Percentiles rank a stretch among this genome's conserved stretches.
Conservation (phyloP, 768 basidiomycete genomes). For the Leccinum subtestaceum region DNA sequence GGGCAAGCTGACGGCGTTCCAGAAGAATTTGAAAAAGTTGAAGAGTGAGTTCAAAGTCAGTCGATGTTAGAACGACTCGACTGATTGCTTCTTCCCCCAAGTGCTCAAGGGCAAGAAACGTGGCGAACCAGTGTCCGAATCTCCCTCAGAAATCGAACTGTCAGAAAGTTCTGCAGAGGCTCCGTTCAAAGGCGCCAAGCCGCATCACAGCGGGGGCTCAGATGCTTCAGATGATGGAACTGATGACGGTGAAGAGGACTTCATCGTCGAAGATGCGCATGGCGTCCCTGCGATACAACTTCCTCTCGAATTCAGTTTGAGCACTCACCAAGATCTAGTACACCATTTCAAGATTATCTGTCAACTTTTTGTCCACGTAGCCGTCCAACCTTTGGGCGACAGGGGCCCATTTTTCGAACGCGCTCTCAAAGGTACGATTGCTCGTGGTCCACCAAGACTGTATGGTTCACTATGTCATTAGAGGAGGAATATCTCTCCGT, state of each 20-base stretch:
- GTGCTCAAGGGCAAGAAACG: slow-evolving; percentile 43
- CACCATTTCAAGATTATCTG: slow-evolving; percentile 87
- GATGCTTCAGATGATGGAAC: slow-evolving; percentile 36
- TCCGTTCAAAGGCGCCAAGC: slow-evolving; percentile 49
- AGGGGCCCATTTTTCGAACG: slow-evolving; percentile 56
- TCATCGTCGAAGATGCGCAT: slow-evolving; percentile 61
- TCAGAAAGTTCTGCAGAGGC: slow-evolving; percentile 24
- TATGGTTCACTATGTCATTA: slow-evolving; percentile 15
- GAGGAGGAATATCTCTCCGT: slow-evolving; percentile 72
- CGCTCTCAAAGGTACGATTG: slow-evolving; percentile 43
- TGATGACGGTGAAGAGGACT: slow-evolving; percentile 23
- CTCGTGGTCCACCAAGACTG: background rate
- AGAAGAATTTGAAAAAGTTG: slow-evolving; percentile 61
- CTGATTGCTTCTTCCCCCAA: slow-evolving; percentile 5
- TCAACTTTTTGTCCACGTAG: slow-evolving; percentile 83
- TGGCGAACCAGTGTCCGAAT: slow-evolving; percentile 31
- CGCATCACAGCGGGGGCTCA: slow-evolving; percentile 36
- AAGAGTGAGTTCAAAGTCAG: slow-evolving; percentile 44
- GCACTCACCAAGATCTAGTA: slow-evolving; percentile 67
- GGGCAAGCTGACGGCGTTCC: slow-evolving; percentile 57
- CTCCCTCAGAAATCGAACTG: slow-evolving; percentile 34
- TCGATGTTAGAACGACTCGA: background rate
- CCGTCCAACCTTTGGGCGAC: slow-evolving; percentile 52
- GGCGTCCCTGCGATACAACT: slow-evolving; percentile 42
- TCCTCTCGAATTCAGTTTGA: slow-evolving; percentile 81